Evolutionary conservation across 306 rosid species (phyloP).

Genomic region (Mimosa pudica): DNA sequence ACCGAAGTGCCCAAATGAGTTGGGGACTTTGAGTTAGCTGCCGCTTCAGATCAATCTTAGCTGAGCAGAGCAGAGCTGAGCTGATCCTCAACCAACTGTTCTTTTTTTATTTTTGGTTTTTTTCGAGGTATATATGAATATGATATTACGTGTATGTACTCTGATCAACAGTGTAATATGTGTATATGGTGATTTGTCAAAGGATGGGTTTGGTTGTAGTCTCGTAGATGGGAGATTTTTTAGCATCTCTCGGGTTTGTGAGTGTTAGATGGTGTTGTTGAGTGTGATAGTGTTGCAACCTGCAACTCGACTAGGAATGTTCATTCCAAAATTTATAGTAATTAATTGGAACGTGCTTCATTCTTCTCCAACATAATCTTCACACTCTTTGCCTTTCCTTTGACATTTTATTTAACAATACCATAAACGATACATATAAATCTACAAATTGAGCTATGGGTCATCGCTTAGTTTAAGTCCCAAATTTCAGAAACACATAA

Average conservation of each 20-base stretch:
- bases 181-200: slow-evolving; percentile 37
- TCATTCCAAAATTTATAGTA: slow-evolving; percentile 22
- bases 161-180: slow-evolving; percentile 29
- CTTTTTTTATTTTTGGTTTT: not conserved
- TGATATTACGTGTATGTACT: slow-evolving; percentile 35
- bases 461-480: too few relatives aligned
- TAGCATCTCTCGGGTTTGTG: slow-evolving; percentile 36
- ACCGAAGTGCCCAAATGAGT: not conserved
- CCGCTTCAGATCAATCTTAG: slow-evolving; percentile 55
- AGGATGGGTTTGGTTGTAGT: slow-evolving; percentile 37
- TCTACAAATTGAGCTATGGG: too few relatives aligned
- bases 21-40: slow-evolving; percentile 45
- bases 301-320: slow-evolving; percentile 22
- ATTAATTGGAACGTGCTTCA: not conserved
- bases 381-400: not conserved
- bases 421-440: too few relatives aligned
- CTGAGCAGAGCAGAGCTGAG: slow-evolving; percentile 57
- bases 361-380: not conserved
- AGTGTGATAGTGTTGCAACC: slow-evolving; percentile 26
- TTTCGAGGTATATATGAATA: slow-evolving; percentile 39
- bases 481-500: too few relatives aligned
- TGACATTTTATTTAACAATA: too few relatives aligned
- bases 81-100: slow-evolving; percentile 30
- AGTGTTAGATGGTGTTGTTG: slow-evolving; percentile 33
- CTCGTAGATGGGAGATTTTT: slow-evolving; percentile 20